A percentile compares a stretch with the other conserved stretches of the same genome.
Evolutionary conservation across 805 yeast genomes (phyloP).

Genomic region (Priceomyces melissophilus): DNA sequence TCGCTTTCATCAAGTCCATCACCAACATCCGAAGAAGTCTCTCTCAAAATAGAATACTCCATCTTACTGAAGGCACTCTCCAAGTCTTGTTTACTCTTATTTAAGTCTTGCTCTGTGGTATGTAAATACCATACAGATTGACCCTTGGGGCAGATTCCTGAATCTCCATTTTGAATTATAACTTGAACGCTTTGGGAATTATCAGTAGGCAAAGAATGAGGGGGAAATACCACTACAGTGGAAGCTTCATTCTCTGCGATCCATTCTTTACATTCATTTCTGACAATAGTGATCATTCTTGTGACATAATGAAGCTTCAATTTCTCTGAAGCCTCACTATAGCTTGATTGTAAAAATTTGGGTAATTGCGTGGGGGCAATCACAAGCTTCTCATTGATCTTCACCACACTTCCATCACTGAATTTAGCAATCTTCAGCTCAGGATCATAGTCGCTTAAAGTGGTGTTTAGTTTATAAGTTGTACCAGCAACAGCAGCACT

Average conservation of each 20-base stretch:
- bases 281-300: slow-evolving; percentile 77
- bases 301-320: slow-evolving; percentile 54
- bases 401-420: slow-evolving; percentile 70
- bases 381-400: slow-evolving; percentile 75
- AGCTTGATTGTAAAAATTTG: slow-evolving; percentile 39
- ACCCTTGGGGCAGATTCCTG: slow-evolving; percentile 84
- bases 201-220: slow-evolving; percentile 62
- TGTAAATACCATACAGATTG: slow-evolving; percentile 90
- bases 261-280: slow-evolving; percentile 89
- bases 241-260: slow-evolving; percentile 79
- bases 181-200: slow-evolving; percentile 81
- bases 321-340: slow-evolving; percentile 39
- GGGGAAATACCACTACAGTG: slow-evolving; percentile 90
- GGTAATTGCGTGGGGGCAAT: slow-evolving; percentile 66
- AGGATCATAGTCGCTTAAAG: slow-evolving; percentile 63
- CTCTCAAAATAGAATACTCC: slow-evolving; percentile 79
- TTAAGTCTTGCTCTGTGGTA: slow-evolving; percentile 63
- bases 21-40: slow-evolving; percentile 53
- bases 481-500: slow-evolving; percentile 98
- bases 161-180: slow-evolving; percentile 79
- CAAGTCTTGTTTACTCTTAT: slow-evolving; percentile 70
- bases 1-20: slow-evolving; percentile 52
- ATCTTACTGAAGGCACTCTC: slow-evolving; percentile 76
- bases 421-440: slow-evolving; percentile 63
- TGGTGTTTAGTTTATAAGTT: slow-evolving; percentile 78